phyloP scores from a whole-genome alignment of 2,329 filamentous ascomycete species.

The Alternaria alternata region DNA sequence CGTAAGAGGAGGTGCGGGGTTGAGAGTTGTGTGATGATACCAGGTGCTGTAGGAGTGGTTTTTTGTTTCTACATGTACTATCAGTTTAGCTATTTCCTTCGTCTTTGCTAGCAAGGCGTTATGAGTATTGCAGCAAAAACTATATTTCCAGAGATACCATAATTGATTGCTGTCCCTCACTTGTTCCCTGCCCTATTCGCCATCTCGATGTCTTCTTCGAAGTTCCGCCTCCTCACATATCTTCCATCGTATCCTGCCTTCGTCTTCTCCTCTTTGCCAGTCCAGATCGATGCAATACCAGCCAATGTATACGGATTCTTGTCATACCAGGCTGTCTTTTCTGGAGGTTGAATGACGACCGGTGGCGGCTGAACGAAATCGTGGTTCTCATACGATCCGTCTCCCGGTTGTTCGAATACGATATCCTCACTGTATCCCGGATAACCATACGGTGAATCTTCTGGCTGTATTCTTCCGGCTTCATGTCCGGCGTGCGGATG shows the following conservation, averaged over 20 bases:
- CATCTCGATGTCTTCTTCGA: slow-evolving; percentile 7
- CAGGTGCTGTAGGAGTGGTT: background rate
- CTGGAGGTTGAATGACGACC: background rate
- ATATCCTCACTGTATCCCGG: background rate
- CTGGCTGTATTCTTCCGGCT: background rate
- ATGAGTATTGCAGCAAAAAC: background rate
- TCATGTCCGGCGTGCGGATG: background rate
- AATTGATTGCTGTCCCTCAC: background rate
- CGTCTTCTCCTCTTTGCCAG: background rate
- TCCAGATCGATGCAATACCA: slow-evolving; percentile 12
- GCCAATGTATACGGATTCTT: slow-evolving; percentile 8
- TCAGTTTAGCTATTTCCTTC: background rate
- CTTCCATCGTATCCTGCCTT: slow-evolving; percentile 5
- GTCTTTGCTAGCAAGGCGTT: background rate
- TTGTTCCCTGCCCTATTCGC: background rate
- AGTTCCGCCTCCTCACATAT: background rate
- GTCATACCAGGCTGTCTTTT: background rate
- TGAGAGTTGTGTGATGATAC: slow-evolving; percentile 1
- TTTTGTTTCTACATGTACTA: background rate
- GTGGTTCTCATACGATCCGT: background rate
- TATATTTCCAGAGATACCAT: background rate
- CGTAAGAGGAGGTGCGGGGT: background rate
- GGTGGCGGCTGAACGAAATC: background rate
- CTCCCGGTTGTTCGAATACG: background rate
- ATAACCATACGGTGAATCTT: background rate